Base-by-base conservation (phyloP, 2,329 filamentous ascomycete genomes). In the Zymoseptoria crescenta region DNA sequence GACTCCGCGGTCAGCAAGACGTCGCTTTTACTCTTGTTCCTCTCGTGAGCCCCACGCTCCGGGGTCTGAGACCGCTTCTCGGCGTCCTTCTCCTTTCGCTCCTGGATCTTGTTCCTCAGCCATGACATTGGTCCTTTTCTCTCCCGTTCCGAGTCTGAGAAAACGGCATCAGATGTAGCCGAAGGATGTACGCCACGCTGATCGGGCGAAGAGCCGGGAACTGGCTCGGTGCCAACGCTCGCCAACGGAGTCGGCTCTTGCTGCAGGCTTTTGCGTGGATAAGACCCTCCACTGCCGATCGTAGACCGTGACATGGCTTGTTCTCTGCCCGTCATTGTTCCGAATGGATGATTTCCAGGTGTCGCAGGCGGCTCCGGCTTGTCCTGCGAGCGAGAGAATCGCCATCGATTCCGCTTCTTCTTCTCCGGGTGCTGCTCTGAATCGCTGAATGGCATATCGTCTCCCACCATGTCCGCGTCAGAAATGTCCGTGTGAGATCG, bases 401-500 rank as follows among this genome's bases (percentile, higher is more conserved):
- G 80, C 77, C 91, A 90, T 77, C 87, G 84, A 59, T 81, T 84
- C 68, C 87, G 88, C 73, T 86, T 88, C 56, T 88, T 85, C 56
- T 88, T 85, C 13, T 83, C 78, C 8, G 63, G 56, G 35, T 66
- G 59, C 24, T 2, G 24, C 20, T 68, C 64, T 2, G 61, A 54
- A 20, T 56, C 56, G 13, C 62, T 49, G 13, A 61, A 49, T 13
- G 70, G 69, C 66, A 68, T 66, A 49, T 72, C 70, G 67, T 91
- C 88, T 28, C 91, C 89, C 8, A 81, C 73, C 61, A 88, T 85
- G 62, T 96, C 91, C 29, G 86, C 71, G 69, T 96, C 91, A 0
- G 91, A 96, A 21, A 87, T 84, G 65, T 95, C 91, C 24, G 93
- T 94, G 52, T 81, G 81, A 9, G 90, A 93, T 65, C 89, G 85